A percentile compares a stretch with the other conserved stretches of the same genome.
Evolutionary conservation across 108 stramenopile species (phyloP).

Genomic region (Nitzschia putrida): DNA sequence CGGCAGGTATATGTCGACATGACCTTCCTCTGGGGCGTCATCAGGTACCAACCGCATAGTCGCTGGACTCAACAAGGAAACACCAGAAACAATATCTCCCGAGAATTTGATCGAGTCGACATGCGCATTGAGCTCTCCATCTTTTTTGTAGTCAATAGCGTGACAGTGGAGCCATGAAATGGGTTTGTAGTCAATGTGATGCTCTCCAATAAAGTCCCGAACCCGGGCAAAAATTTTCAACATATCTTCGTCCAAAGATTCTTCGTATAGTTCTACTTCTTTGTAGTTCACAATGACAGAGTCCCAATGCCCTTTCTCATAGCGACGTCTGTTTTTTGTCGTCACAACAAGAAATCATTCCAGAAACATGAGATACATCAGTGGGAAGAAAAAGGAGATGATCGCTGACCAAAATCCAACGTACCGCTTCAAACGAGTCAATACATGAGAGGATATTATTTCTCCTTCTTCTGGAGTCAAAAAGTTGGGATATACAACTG

Average conservation of each 20-base stretch:
- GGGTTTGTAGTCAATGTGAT: constrained; percentile 42
- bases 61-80: constrained; percentile 68
- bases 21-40: constrained; percentile 15
- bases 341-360: too few relatives aligned
- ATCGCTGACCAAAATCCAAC: not conserved
- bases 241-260: constrained; percentile 3
- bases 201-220: constrained; percentile 45
- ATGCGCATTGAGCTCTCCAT: constrained; percentile 82
- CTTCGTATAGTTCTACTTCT: constrained; percentile 73
- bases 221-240: constrained; percentile 39
- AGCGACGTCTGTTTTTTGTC: constrained; percentile 31
- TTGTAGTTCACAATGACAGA: constrained; percentile 81
- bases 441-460: constrained; percentile 39
- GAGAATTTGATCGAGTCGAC: constrained; percentile 91
- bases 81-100: constrained; percentile 85
- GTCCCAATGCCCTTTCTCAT: constrained; percentile 90
- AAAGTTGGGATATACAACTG: constrained; percentile 55
- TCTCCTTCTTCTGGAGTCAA: constrained; percentile 51
- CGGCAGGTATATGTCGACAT: constrained; percentile 77
- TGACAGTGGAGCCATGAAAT: constrained; percentile 80
- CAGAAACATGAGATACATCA: too few relatives aligned
- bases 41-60: constrained; percentile 76
- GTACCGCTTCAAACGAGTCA: constrained; percentile 50
- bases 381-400: too few relatives aligned
- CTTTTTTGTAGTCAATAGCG: constrained; percentile 74